Evolutionary conservation across 1,139 yeast species (phyloP).

Genomic region (Candida pseudocylindracea): DNA sequence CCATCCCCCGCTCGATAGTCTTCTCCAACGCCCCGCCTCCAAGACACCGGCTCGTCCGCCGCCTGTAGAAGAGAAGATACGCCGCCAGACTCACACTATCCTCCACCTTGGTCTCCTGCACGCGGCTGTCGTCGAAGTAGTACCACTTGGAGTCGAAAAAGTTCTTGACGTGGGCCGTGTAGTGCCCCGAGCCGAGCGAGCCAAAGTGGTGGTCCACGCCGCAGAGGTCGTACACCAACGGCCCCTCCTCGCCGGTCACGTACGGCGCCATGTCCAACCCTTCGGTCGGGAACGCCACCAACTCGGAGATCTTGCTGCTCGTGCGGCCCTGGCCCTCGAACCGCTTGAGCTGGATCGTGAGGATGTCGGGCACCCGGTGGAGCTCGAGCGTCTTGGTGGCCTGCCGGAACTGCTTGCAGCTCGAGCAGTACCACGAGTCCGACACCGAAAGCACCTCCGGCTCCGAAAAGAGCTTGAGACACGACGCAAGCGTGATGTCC

Average conservation of each 20-base stretch:
- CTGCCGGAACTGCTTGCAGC: constrained; percentile 70
- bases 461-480: constrained; percentile 52
- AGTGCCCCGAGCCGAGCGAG: constrained; percentile 95
- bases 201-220: constrained; percentile 95
- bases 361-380: constrained; percentile 81
- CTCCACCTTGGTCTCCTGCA: constrained; percentile 17
- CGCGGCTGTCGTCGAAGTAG: constrained; percentile 74
- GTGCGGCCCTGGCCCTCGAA: constrained; percentile 72
- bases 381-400: constrained; percentile 83
- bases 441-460: constrained; percentile 77
- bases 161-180: constrained; percentile 76
- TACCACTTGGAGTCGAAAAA: constrained; percentile 69
- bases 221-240: constrained; percentile 49
- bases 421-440: constrained; percentile 89
- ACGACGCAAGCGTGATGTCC: constrained; percentile 41
- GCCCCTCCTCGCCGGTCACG: constrained; percentile 15
- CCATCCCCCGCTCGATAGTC: constrained; percentile 1
- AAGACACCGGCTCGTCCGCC: neutral
- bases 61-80: constrained; percentile 50
- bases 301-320: constrained; percentile 73
- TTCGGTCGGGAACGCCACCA: constrained; percentile 73
- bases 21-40: too few species aligned
- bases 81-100: constrained; percentile 36
- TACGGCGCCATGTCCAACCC: constrained; percentile 52
- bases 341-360: constrained; percentile 76